Evolutionary conservation across 2,329 filamentous ascomycete species (phyloP), one percentile per base, ranked within the genome.

Genomic region (Diplocarpon mali): DNA sequence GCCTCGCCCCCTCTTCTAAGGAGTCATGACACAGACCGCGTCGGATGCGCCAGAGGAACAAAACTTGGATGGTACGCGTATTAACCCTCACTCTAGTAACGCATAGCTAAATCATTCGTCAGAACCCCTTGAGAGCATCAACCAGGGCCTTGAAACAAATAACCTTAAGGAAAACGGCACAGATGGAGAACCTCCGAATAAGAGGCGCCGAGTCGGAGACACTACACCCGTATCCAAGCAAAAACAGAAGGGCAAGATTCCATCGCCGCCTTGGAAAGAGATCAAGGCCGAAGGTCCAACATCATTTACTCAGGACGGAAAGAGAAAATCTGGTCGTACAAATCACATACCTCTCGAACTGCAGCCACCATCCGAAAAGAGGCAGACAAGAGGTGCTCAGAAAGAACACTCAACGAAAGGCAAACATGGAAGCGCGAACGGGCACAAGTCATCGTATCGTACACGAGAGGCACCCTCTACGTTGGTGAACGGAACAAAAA

Each of bases 201-300:
- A 88, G 64, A 77, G 82, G 60, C 79, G 78, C 50, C 78, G 78
- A 61, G 70, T 75, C 27, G 69, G 67, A 50, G 68, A 72, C 9
- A 60, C 62, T 50, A 72, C 67, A 17, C 68, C 69, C 44, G 52
- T 64, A 47, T 62, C 69, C 50, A 64, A 69, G 49, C 58, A 31
- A 29, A 38, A 24, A n/a, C 28, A 35, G 11, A 43, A 43, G 35
- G 34, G 64, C 58, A 69, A 80, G 66, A 67, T 69, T 42, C 71
- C 74, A 48, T 96, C 90, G 51, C 92, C 92, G 53, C 92, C 92
- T 16, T 98, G 92, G 92, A 96, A 92, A 69, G 85, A 79, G 59
- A 75, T 85, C 51, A 75, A 75, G 47, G 86, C 84, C 34, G 85
- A 94, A 24, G 92, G 92, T 0, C 92, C 92, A 16, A 92, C 90